Evolutionary conservation across 1,284 basidiomycete species (phyloP).

Genomic region (Tilletiaria anomala): DNA sequence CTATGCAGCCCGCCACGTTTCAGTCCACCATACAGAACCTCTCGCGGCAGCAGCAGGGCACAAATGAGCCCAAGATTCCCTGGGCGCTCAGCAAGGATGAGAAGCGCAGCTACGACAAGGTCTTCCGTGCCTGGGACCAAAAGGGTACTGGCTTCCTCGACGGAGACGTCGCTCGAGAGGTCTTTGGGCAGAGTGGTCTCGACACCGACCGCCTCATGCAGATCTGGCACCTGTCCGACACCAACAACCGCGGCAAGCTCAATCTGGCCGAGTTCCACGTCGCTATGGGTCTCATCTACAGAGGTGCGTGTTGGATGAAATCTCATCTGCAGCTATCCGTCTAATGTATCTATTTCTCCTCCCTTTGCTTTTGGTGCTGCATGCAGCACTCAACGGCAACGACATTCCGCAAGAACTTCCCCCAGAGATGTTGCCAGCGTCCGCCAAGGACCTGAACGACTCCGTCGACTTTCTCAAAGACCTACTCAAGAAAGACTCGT

Average conservation of each 20-base stretch:
- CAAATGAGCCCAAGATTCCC: constrained; percentile 59
- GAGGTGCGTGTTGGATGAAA: constrained; percentile 51
- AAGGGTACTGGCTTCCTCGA: constrained; percentile 70
- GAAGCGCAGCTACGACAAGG: constrained; percentile 91
- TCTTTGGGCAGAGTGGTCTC: constrained; percentile 87
- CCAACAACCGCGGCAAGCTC: constrained; percentile 36
- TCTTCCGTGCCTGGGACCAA: constrained; percentile 90
- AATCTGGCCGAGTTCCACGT: constrained; percentile 95
- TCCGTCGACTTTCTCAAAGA: constrained; percentile 83
- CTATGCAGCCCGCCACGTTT: constrained; percentile 35
- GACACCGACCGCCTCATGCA: constrained; percentile 78
- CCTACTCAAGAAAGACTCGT: constrained; percentile 67
- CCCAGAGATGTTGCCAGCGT: constrained; percentile 78
- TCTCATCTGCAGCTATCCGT: too few species aligned
- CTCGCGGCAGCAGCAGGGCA: constrained; percentile 53
- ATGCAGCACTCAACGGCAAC: constrained; percentile 56
- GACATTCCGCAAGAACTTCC: constrained; percentile 75
- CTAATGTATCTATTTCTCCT: constrained; percentile 1
- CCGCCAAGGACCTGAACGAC: constrained; percentile 72
- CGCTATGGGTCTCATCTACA: constrained; percentile 95
- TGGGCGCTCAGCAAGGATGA: constrained; percentile 82
- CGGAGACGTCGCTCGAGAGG: constrained; percentile 72
- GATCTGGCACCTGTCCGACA: constrained; percentile 54
- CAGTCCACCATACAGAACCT: constrained; percentile 31
- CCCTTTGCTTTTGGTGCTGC: constrained; percentile 2